Conservation (phyloP, 495 filamentous ascomycete species). For the Margaritispora aquatica region DNA sequence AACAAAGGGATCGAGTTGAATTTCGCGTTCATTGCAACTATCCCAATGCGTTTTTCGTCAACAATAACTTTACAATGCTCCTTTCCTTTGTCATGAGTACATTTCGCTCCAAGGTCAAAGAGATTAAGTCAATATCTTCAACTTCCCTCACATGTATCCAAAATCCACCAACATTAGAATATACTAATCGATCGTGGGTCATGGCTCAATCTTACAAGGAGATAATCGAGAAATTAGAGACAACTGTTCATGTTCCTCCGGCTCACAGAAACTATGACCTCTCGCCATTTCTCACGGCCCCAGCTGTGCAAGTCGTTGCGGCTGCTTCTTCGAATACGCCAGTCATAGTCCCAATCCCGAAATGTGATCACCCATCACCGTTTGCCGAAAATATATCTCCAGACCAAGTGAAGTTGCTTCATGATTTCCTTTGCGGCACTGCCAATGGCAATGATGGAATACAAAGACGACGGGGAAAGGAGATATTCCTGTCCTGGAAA, state of each 20-base stretch:
- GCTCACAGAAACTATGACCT: slow-evolving; percentile 2
- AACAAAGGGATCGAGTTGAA: background rate
- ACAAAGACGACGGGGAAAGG: slow-evolving; percentile 4
- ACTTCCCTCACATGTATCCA: background rate
- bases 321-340: background rate
- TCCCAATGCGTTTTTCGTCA: background rate
- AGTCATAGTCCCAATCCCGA: slow-evolving; percentile 6
- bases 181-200: background rate
- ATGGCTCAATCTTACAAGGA: background rate
- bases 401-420: background rate
- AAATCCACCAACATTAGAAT: background rate
- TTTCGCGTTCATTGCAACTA: background rate
- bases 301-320: background rate
- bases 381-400: slow-evolving; percentile 11
- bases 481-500: slow-evolving; percentile 22
- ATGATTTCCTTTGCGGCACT: slow-evolving; percentile 5
- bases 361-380: slow-evolving; percentile 5
- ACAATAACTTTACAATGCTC: background rate
- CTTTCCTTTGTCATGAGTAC: background rate
- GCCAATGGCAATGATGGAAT: background rate
- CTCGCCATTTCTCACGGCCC: slow-evolving; percentile 9
- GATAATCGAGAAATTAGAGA: background rate
- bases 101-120: background rate
- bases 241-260: background rate
- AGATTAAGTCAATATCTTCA: background rate